Evolutionary conservation across 352 stramenopile genomes (phyloP).

Genomic region (Phytophthora citricola): DNA sequence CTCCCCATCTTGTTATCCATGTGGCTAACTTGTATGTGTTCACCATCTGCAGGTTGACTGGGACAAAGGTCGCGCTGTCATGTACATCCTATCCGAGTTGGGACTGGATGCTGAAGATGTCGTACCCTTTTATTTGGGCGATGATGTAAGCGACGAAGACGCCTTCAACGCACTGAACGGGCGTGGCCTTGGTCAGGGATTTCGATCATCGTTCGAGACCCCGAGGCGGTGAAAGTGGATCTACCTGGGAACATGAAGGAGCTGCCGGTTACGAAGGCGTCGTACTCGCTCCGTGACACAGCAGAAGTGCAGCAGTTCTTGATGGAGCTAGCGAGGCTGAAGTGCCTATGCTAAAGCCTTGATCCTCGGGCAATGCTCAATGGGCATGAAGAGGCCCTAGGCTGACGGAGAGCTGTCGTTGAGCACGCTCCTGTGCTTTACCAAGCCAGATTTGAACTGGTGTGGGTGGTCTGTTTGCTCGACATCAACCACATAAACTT

Average conservation of each 20-base stretch:
- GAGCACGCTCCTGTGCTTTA: conserved; percentile 19
- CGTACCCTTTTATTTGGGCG: conserved; percentile 84
- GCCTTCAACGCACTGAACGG: conserved; percentile 65
- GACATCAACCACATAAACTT: conserved; percentile 27
- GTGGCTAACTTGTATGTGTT: conserved; percentile 1
- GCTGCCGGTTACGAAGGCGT: conserved; percentile 56
- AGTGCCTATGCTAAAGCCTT: conserved; percentile 45
- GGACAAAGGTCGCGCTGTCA: conserved; percentile 83
- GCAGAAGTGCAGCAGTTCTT: conserved; percentile 67
- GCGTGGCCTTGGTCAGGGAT: conserved; percentile 49
- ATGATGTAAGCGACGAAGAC: conserved; percentile 85
- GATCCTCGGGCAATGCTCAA: neutral
- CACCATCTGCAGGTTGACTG: conserved; percentile 58
- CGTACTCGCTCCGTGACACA: conserved; percentile 67
- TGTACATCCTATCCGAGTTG: conserved; percentile 75
- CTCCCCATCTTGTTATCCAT: neutral
- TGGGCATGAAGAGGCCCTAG: neutral
- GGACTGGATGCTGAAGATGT: conserved; percentile 68
- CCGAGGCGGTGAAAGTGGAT: conserved; percentile 51
- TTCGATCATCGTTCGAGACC: conserved; percentile 71
- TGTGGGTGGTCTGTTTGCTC: conserved; percentile 12
- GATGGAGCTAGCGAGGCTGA: conserved; percentile 50
- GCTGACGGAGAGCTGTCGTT: conserved; percentile 17
- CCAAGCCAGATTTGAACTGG: conserved; percentile 14
- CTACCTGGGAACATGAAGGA: conserved; percentile 55